Evolutionary conservation across 1,139 yeast species (phyloP).

Genomic region (Kluyveromyces sp.): DNA sequence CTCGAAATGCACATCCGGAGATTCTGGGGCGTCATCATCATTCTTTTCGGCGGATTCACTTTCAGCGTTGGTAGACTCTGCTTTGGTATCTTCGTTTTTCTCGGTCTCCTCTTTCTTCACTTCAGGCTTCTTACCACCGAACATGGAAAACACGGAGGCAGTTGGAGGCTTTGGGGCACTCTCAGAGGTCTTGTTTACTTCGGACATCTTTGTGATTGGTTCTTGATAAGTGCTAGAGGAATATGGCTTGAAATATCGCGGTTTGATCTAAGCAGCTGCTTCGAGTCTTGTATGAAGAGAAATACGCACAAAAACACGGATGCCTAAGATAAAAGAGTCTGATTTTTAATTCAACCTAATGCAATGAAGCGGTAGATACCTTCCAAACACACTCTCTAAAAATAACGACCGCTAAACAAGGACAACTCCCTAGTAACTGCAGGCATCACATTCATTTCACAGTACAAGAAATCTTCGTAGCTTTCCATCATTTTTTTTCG

Average conservation of each 20-base stretch:
- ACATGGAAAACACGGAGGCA: conserved; percentile 79
- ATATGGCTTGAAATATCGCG: neutral
- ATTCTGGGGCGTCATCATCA: conserved; percentile 70
- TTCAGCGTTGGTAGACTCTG: conserved; percentile 30
- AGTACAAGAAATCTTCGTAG: no score
- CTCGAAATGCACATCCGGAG: conserved; percentile 93
- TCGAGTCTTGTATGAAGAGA: neutral
- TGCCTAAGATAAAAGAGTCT: no score
- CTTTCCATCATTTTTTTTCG: neutral
- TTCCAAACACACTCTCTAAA: no score
- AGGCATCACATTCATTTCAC: no score
- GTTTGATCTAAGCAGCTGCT: neutral
- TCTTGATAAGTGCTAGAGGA: neutral
- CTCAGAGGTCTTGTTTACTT: conserved; percentile 17
- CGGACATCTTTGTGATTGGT: conserved; percentile 26
- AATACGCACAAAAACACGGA: no score
- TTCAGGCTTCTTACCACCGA: conserved; percentile 74
- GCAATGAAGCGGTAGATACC: no score
- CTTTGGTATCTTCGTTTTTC: conserved; percentile 25
- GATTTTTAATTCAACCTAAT: no score
- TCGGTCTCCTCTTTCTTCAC: conserved; percentile 38
- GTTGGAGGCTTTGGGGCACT: conserved; percentile 44
- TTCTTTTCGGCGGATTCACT: conserved; percentile 34
- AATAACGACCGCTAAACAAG: no score
- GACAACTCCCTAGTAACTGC: no score